Base-by-base conservation (phyloP, 495 filamentous ascomycete species). In the Hypoxylon fragiforme region DNA sequence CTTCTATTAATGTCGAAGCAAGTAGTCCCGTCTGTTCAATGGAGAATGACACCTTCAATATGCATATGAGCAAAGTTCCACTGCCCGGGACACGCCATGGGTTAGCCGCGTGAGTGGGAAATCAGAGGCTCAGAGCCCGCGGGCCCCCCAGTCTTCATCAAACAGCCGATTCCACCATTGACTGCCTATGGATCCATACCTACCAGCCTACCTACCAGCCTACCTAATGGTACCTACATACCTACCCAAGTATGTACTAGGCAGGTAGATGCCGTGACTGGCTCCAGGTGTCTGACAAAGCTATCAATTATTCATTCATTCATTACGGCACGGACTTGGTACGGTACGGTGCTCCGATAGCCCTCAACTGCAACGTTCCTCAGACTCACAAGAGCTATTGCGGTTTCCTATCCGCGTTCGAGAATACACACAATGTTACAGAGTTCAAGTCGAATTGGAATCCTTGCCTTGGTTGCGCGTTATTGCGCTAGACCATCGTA, bases 41-140 rank as follows among this genome's bases (percentile, higher is more conserved):
- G 51, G 36, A 19, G 42, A 24, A 61, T 37, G 16, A 11, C 39
- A 35, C 40, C 41, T 21, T 43, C 46, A 36, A 50, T 14, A 35
- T 44, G 38, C 37, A 52, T 47, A 51, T 28, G 21, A 37, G 21
- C 5, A 32, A 22, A 30, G 18, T 9, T 45, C 32, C 28, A 53
- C 34, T 52, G 52, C 30, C 51, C 30, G 15, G 35, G 48, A 56
- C 30, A 30, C 41, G 37, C 5, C 34, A 22, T 35, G 15, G 21
- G 48, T 54, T 52, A 62, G 45, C 52, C 52, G 58, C 52, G 52
- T 50, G 34, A 44, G 44, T 47, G 42, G 48, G 48, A 42, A 30
- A 62, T 32, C 38, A 46, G 52, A 57, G 42, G 36, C 43, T 52
- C 35, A 47, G 47, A 43, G 20, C 13, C 1, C 5, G 28, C 28